phyloP scores from a whole-genome alignment of 2,329 filamentous ascomycete genomes.

The Pestalotiopsis sp. region DNA sequence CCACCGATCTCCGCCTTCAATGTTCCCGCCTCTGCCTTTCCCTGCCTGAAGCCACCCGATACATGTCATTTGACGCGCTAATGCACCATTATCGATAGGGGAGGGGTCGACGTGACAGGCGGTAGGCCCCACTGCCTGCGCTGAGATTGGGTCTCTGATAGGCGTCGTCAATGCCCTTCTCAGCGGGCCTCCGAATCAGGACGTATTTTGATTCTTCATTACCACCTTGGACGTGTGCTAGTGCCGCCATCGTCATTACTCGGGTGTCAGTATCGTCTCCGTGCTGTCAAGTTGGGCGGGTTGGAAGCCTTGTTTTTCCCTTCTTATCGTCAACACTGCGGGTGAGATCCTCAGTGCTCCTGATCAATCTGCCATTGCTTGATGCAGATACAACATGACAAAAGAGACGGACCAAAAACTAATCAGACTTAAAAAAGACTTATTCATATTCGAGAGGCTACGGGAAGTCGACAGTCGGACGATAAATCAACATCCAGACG shows the following conservation, averaged over 20 bases:
- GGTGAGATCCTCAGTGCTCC: background rate
- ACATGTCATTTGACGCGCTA: constrained; percentile 8
- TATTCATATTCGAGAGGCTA: too few species aligned
- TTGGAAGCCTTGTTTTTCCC: background rate
- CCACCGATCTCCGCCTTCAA: background rate
- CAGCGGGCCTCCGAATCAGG: background rate
- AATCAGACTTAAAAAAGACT: too few species aligned
- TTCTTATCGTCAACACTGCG: background rate
- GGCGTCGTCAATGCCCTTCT: background rate
- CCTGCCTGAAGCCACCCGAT: background rate
- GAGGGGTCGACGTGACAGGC: constrained; percentile 1
- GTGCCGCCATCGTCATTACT: too few species aligned
- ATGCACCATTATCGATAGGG: constrained; percentile 4
- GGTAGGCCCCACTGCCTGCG: background rate
- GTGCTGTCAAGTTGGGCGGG: too few species aligned
- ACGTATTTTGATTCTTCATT: background rate
- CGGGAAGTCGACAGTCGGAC: too few species aligned
- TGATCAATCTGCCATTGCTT: background rate
- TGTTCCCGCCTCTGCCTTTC: background rate
- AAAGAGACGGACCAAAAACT: too few species aligned
- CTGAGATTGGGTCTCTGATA: background rate
- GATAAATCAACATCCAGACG: too few species aligned
- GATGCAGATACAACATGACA: background rate
- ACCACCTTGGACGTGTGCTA: too few species aligned
- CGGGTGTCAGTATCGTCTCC: too few species aligned